A percentile compares a stretch with the other conserved stretches of the same genome.
These are phyloP conservation scores for Phyllostachys edulis DNA, from an alignment of 176 grass and related monocot species.

Conservation along the genomic window DNA sequence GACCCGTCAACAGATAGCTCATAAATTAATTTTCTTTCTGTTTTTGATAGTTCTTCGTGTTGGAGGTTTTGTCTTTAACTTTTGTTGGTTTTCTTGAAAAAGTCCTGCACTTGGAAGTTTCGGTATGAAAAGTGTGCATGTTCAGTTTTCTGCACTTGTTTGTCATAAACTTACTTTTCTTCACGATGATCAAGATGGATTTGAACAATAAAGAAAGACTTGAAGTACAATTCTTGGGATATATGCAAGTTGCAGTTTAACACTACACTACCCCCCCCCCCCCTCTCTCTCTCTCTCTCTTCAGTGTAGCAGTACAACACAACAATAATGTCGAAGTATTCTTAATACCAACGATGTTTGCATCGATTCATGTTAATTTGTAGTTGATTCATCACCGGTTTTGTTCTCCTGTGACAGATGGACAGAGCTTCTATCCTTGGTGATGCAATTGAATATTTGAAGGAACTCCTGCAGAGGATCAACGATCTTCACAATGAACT, in stretches of 20 bases:
- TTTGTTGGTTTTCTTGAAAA: slow-evolving; percentile 6
- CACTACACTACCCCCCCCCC: neutral
- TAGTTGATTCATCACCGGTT: slow-evolving; percentile 1
- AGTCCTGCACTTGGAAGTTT: slow-evolving; percentile 2
- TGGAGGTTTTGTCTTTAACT: neutral
- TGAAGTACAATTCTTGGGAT: neutral
- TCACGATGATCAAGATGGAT: slow-evolving; percentile 3
- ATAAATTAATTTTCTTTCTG: neutral
- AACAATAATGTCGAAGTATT: neutral
- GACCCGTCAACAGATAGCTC: neutral
- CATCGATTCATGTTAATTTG: neutral
- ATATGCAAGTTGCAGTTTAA: neutral
- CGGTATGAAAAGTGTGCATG: neutral
- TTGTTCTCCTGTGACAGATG: slow-evolving; percentile 58
- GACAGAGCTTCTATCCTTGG: slow-evolving; percentile 74
- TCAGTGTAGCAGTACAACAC: neutral
- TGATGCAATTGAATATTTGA: slow-evolving; percentile 84
- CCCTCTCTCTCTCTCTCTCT: too few relatives aligned
- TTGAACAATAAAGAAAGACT: slow-evolving; percentile 25
- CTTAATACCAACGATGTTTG: neutral
- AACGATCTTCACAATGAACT: slow-evolving; percentile 75
- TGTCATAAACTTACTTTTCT: slow-evolving; percentile 3
- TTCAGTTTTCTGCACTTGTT: neutral
- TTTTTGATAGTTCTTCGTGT: slow-evolving; percentile 12
- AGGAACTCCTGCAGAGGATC: slow-evolving; percentile 78